Conservation (phyloP, 495 filamentous ascomycete genomes). For the Xylaria telfairii region DNA sequence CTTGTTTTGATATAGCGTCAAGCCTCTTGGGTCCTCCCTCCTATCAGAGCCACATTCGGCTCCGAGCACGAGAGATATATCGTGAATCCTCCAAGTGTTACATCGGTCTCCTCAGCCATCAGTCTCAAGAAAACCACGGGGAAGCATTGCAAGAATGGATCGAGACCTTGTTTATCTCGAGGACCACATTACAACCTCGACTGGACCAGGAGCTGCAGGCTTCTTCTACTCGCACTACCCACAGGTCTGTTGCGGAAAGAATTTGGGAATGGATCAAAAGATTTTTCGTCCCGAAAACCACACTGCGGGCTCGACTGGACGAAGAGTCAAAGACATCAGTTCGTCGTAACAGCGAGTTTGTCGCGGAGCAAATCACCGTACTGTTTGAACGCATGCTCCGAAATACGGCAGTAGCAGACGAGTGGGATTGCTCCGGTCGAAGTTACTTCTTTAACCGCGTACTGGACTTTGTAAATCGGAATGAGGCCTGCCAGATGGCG, state of each 20-base stretch:
- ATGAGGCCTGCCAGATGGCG: constrained; percentile 31
- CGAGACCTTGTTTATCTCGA: constrained; percentile 10
- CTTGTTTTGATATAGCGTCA: background rate
- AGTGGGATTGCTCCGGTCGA: constrained; percentile 30
- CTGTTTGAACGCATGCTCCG: constrained; percentile 36
- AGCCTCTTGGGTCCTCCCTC: background rate
- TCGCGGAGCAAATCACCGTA: constrained; percentile 28
- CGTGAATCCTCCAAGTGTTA: constrained; percentile 6
- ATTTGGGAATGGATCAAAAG: constrained; percentile 8
- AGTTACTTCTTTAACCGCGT: constrained; percentile 34
- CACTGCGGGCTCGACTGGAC: background rate
- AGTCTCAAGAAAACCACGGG: background rate
- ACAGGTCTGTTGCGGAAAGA: background rate
- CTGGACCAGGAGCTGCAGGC: background rate
- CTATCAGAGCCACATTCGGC: background rate
- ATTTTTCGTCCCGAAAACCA: background rate
- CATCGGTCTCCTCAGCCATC: background rate
- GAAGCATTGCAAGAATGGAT: constrained; percentile 5
- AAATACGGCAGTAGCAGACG: constrained; percentile 31
- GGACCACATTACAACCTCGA: background rate
- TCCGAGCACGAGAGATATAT: constrained; percentile 14
- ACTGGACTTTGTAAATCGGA: constrained; percentile 33
- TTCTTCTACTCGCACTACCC: background rate
- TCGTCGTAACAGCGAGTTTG: background rate
- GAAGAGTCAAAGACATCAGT: background rate